phyloP scores from a whole-genome alignment of 306 rosid genomes.

The Abrus pulchellus region DNA sequence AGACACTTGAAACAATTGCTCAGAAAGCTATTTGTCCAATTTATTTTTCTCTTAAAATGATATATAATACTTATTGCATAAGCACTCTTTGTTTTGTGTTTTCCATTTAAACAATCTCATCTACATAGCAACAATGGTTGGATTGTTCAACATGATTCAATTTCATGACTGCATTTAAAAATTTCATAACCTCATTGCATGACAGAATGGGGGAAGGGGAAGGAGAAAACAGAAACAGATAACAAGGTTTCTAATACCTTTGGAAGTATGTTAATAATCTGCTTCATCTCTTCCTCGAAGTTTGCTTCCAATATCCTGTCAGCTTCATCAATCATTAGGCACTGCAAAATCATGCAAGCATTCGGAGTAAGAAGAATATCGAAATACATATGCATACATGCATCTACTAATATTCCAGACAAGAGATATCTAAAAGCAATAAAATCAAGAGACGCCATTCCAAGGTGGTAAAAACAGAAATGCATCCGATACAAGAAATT shows the following conservation, averaged over 20 bases:
- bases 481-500: neutral
- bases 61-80: neutral
- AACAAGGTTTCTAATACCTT: slow-evolving; percentile 61
- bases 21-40: slow-evolving; percentile 2
- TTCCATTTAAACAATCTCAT: slow-evolving; percentile 11
- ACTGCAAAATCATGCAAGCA: slow-evolving; percentile 61
- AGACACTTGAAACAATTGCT: slow-evolving; percentile 11
- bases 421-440: slow-evolving; percentile 18
- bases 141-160: neutral
- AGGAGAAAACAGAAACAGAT: slow-evolving; percentile 9
- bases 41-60: slow-evolving; percentile 5
- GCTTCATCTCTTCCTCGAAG: slow-evolving; percentile 98
- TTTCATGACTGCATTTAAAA: slow-evolving; percentile 21
- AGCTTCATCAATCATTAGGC: slow-evolving; percentile 94
- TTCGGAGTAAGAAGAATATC: slow-evolving; percentile 49
- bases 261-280: slow-evolving; percentile 80
- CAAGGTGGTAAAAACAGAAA: slow-evolving; percentile 2
- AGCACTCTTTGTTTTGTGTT: slow-evolving; percentile 1
- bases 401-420: slow-evolving; percentile 1
- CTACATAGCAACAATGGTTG: neutral
- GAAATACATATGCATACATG: slow-evolving; percentile 38
- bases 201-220: neutral
- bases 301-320: slow-evolving; percentile 96
- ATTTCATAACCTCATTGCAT: neutral
- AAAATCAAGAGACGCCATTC: slow-evolving; percentile 1